Evolutionary conservation across 805 yeast genomes (phyloP), one percentile per base, ranked within the genome.

Genomic region (Pichia gijzeniarum): DNA sequence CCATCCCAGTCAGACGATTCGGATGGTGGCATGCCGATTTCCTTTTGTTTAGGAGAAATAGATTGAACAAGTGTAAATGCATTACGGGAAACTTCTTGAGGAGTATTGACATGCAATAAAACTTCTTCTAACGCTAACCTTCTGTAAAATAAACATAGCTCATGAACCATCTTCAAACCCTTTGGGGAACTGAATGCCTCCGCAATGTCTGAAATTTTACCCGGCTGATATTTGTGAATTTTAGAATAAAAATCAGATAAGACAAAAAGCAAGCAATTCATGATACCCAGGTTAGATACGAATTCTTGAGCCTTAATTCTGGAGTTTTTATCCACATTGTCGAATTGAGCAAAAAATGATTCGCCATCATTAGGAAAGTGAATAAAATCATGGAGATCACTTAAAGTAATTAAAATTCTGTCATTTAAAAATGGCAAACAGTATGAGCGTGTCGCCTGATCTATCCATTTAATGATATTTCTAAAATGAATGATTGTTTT

Each of bases 111-210:
- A 31, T 82, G 72, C 6, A 82, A 54, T 4, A 68, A 54, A 43
- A 73, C 72, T 50, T 83, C 90, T 60, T 84, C 93, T 12, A 74
- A 50, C 0, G 77, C 67, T 16, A 74, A 62, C 47, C 82, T 68
- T 47, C 74, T 65, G 43, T 77, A 69, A n/a, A 83, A 57, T 22
- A 57, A 44, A 0, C 74, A 71, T 37, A 83, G 56, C 28, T 67
- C 62, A 13, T 59, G 51, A 9, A 82, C 51, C 4, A 77, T 30
- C 1, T 56, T 48, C 14, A 70, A 53, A 2, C 82, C 82, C 16
- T 54, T 50, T 1, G 65, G 68, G 2, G 62, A 60, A 2, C 72
- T 69, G 54, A 76, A 73, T 5, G 67, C 55, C 1, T 62, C 61
- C 1, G 72, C 62, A 14, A 77, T 52, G 42, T 71, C 68, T 14